phyloP scores from a whole-genome alignment of 805 yeast species.

The Ogataea pignaliae region DNA sequence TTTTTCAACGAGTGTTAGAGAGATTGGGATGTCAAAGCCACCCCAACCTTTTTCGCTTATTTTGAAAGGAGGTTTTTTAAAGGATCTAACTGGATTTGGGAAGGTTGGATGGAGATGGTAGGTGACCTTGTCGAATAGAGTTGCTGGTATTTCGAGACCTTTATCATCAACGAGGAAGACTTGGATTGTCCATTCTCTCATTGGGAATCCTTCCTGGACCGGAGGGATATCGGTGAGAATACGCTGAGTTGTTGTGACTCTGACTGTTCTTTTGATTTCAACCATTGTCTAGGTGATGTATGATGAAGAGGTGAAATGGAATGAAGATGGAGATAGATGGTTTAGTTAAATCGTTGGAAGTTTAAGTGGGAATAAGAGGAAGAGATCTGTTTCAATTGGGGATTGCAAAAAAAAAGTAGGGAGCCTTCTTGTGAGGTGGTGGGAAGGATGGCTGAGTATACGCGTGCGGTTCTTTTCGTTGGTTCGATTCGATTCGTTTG shows the following conservation, averaged over 20 bases:
- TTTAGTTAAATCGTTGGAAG: no score
- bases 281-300: conserved; percentile 24
- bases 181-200: conserved; percentile 89
- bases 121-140: conserved; percentile 84
- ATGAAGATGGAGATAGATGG: no score
- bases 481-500: no score
- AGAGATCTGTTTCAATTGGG: no score
- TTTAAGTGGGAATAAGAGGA: no score
- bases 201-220: conserved; percentile 86
- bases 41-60: conserved; percentile 98
- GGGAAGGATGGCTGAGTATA: no score
- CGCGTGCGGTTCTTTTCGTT: no score
- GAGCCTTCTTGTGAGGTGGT: no score
- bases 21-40: conserved; percentile 85
- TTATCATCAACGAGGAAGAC: conserved; percentile 69
- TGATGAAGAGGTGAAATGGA: not conserved
- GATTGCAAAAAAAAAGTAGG: no score
- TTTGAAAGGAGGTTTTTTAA: conserved; percentile 79
- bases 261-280: conserved; percentile 77
- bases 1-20: conserved; percentile 72
- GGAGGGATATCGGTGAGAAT: conserved; percentile 76
- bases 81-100: conserved; percentile 76
- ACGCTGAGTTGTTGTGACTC: conserved; percentile 83
- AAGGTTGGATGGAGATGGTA: conserved; percentile 95
- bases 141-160: conserved; percentile 83